Percentiles rank a stretch among this genome's conserved stretches.
Evolutionary conservation across 306 rosid genomes (phyloP).

Genomic region (Lathyrus tuberosus): DNA sequence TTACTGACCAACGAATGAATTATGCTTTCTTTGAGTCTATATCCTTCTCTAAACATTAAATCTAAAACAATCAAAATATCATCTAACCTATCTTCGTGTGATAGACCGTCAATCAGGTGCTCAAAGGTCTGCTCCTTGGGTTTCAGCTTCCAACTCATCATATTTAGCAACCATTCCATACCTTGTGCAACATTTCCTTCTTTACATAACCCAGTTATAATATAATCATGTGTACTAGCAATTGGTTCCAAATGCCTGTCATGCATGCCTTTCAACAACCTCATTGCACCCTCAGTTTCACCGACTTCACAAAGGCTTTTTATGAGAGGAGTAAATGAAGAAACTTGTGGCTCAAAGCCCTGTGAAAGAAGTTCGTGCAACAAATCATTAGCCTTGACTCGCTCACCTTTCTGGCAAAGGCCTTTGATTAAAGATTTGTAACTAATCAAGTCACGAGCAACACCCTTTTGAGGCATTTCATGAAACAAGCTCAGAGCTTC

Average conservation of each 20-base stretch:
- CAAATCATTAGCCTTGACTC: constrained; percentile 47
- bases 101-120: constrained; percentile 51
- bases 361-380: constrained; percentile 47
- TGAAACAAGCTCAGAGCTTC: constrained; percentile 61
- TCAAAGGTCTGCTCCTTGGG: constrained; percentile 56
- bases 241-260: constrained; percentile 52
- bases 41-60: constrained; percentile 60
- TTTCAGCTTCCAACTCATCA: constrained; percentile 54
- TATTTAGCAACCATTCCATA: constrained; percentile 58
- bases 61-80: constrained; percentile 66
- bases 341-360: constrained; percentile 59
- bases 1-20: constrained; percentile 49
- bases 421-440: constrained; percentile 61
- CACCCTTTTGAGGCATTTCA: constrained; percentile 62
- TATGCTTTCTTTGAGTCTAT: constrained; percentile 45
- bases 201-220: constrained; percentile 53
- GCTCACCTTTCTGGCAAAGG: constrained; percentile 54
- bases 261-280: constrained; percentile 60
- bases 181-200: constrained; percentile 55
- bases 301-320: constrained; percentile 54
- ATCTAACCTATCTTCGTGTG: constrained; percentile 53
- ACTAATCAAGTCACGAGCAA: constrained; percentile 52
- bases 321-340: constrained; percentile 50
- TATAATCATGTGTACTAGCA: constrained; percentile 42
- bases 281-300: constrained; percentile 49